phyloP scores from a whole-genome alignment of 2,329 filamentous ascomycete genomes.

The Camillea tinctor region DNA sequence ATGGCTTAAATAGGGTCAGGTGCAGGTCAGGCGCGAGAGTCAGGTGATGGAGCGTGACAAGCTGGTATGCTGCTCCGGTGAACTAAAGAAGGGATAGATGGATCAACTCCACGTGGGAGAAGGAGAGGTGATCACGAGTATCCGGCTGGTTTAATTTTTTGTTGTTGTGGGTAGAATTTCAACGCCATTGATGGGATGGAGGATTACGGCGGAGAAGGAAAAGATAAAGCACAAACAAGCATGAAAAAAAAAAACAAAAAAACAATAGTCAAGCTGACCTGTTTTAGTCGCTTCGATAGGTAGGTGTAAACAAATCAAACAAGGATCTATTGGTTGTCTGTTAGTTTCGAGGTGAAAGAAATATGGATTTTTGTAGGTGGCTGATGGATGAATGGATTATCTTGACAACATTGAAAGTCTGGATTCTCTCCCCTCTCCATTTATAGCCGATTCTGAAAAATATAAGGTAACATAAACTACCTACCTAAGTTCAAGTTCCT shows the following conservation, averaged over 20 bases:
- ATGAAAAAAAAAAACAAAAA: neutral
- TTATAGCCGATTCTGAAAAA: too few species aligned
- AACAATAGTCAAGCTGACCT: too few species aligned
- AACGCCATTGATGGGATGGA: conserved; percentile 22
- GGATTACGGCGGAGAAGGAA: neutral
- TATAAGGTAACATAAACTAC: too few species aligned
- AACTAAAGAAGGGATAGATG: neutral
- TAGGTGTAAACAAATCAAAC: too few species aligned
- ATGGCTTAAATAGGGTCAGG: neutral
- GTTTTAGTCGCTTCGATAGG: neutral
- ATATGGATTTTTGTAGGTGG: neutral
- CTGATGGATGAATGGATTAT: too few species aligned
- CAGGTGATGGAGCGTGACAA: neutral
- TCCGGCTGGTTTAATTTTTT: conserved; percentile 15
- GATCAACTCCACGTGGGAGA: neutral
- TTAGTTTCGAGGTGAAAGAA: neutral
- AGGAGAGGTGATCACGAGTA: conserved; percentile 14
- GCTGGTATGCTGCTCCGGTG: neutral
- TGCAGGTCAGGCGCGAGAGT: neutral
- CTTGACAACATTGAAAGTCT: too few species aligned
- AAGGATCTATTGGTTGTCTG: neutral
- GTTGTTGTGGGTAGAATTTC: conserved; percentile 13
- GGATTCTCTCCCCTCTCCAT: too few species aligned
- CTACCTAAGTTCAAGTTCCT: too few species aligned
- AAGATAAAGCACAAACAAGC: neutral